phyloP scores from a whole-genome alignment of 2,329 filamentous ascomycete species.

The Penicillium sp. region DNA sequence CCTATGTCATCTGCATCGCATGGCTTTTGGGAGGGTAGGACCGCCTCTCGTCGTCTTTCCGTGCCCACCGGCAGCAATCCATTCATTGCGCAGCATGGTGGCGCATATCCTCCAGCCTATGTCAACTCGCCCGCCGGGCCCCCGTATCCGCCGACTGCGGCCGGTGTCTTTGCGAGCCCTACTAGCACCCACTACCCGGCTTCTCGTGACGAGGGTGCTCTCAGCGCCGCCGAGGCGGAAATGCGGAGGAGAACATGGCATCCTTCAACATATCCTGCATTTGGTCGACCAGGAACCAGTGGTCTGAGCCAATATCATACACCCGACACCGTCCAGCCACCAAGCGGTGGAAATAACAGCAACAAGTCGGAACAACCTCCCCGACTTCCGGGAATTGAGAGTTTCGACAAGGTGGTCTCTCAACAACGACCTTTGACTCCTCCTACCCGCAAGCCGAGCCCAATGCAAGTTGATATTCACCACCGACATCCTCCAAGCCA shows the following conservation, averaged over 20 bases:
- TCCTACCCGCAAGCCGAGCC: constrained; percentile 64
- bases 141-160: constrained; percentile 53
- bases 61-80: constrained; percentile 74
- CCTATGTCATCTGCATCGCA: constrained; percentile 68
- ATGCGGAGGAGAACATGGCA: constrained; percentile 89
- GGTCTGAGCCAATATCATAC: constrained; percentile 73
- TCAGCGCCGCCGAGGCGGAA: constrained; percentile 62
- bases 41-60: constrained; percentile 72
- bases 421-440: constrained; percentile 63
- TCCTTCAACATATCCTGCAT: constrained; percentile 64
- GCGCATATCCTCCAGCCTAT: constrained; percentile 56
- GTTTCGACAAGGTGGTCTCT: constrained; percentile 70
- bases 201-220: constrained; percentile 34
- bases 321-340: constrained; percentile 58
- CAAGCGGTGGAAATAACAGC: constrained; percentile 55
- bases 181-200: constrained; percentile 59
- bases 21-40: constrained; percentile 69
- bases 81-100: constrained; percentile 65
- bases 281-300: constrained; percentile 65
- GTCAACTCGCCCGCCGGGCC: constrained; percentile 57
- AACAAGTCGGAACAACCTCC: constrained; percentile 57
- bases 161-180: constrained; percentile 65
- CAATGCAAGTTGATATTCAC: constrained; percentile 70
- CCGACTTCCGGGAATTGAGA: constrained; percentile 85
- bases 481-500: constrained; percentile 30